A percentile compares a stretch with the other conserved stretches of the same genome.
Evolutionary conservation across 2,329 filamentous ascomycete species (phyloP).

Genomic region (Teratosphaeria gauchensis): DNA sequence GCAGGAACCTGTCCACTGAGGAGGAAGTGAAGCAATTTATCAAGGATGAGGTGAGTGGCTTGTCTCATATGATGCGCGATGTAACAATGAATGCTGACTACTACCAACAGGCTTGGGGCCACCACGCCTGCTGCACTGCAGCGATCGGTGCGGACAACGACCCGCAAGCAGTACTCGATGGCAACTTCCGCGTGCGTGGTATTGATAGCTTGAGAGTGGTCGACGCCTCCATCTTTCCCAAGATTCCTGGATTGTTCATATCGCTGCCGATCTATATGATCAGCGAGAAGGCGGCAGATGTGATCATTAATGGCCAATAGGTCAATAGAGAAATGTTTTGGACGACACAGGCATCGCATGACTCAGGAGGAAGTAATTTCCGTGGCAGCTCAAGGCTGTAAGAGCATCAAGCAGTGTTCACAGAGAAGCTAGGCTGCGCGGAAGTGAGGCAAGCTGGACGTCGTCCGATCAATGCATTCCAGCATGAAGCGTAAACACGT

Average conservation of each 20-base stretch:
- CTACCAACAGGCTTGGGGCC: slow-evolving; percentile 42
- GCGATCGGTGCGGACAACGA: slow-evolving; percentile 48
- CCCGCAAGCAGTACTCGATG: slow-evolving; percentile 46
- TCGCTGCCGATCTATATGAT: slow-evolving; percentile 2
- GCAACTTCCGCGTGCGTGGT: slow-evolving; percentile 47
- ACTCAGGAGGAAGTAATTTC: neutral
- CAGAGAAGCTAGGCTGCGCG: too few relatives aligned
- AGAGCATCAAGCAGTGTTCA: too few relatives aligned
- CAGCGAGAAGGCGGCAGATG: slow-evolving; percentile 5
- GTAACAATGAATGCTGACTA: neutral
- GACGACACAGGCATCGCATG: neutral
- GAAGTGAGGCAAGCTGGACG: neutral
- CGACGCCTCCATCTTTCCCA: slow-evolving; percentile 50
- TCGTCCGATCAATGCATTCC: neutral
- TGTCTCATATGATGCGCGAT: too few relatives aligned
- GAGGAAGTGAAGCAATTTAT: slow-evolving; percentile 40
- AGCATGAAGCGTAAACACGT: neutral
- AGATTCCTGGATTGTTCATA: slow-evolving; percentile 37
- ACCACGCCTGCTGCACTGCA: slow-evolving; percentile 48
- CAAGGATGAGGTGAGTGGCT: slow-evolving; percentile 28
- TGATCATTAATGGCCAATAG: neutral
- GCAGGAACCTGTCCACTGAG: slow-evolving; percentile 20
- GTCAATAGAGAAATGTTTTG: neutral
- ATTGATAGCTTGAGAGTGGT: slow-evolving; percentile 50
- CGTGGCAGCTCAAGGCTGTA: too few relatives aligned